Percentiles rank a stretch among this genome's conserved stretches.
These are phyloP conservation scores for Durusdinium trenchii DNA, from an alignment of 73 alveolate genomes.

Conservation along the genomic window DNA sequence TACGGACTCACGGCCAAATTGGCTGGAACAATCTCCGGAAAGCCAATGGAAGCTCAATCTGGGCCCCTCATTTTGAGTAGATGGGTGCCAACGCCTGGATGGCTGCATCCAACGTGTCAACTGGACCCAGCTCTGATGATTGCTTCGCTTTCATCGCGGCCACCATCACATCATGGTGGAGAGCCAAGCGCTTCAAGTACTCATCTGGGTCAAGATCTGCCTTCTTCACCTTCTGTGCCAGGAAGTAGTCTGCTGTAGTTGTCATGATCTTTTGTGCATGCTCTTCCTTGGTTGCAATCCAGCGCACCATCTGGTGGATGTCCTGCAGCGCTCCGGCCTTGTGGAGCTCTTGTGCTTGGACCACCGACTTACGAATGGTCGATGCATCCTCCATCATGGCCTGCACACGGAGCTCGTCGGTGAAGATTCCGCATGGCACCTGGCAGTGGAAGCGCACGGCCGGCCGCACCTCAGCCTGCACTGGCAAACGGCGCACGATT, in stretches of 20 bases:
- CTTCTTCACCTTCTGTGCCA: conserved; percentile 51
- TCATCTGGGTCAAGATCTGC: conserved; percentile 74
- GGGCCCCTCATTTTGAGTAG: conserved; percentile 15
- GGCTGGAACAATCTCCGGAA: too few species aligned
- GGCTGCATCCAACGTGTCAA: conserved; percentile 85
- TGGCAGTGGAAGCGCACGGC: conserved; percentile 95
- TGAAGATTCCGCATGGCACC: conserved; percentile 95
- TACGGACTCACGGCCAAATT: too few species aligned
- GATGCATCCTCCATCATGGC: conserved; percentile 93
- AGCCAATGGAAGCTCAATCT: neutral
- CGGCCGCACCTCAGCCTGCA: conserved; percentile 17
- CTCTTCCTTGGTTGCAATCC: conserved; percentile 87
- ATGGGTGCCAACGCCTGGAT: conserved; percentile 60
- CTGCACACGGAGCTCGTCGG: conserved; percentile 92
- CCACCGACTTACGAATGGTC: conserved; percentile 88
- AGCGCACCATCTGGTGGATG: conserved; percentile 85
- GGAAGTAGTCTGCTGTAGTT: conserved; percentile 9
- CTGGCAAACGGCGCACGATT: neutral
- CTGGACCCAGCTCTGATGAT: conserved; percentile 84
- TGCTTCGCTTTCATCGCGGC: conserved; percentile 93
- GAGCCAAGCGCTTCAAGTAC: conserved; percentile 77
- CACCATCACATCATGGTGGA: conserved; percentile 88
- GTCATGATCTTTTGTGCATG: conserved; percentile 93
- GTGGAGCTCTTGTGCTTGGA: conserved; percentile 83
- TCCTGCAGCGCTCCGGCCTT: neutral